Base-by-base conservation (phyloP, 169 alveolate genomes). In the Neospora caninum region DNA sequence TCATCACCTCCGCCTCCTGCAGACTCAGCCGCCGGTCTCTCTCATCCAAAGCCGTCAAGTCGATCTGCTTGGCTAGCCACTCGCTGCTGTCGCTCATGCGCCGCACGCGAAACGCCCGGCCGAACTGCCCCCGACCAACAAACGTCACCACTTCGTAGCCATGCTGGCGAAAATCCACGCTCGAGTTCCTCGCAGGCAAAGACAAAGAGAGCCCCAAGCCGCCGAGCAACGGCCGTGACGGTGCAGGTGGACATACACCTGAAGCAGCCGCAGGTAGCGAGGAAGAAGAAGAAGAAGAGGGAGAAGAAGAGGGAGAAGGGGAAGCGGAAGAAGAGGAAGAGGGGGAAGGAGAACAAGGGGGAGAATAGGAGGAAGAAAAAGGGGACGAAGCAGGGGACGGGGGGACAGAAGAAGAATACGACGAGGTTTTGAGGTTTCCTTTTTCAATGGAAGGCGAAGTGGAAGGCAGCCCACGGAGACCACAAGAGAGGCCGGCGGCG, bases 1-100 rank as follows among this genome's bases (percentile, higher is more conserved):
- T 97, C 86, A 98, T 95, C 34, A 98, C 97, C 96, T 89, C 93
- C 36, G 93, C 93, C 36, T 89, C 93, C 36, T 89, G 93, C 49
- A 89, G 45, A 39, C 93, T 89, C 80, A 89, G 86, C 22, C 70
- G 80, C 10, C 93, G 58, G 93, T 89, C 93, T 9, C 93, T 22
- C 49, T 89, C 93, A n/a, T 89, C 93, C 41, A 89, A 88, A 22
- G 58, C 36, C 54, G 87, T 89, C 80, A 89, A 43, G 93, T 89
- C 93, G 45, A 89, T 89, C 54, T 89, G 93, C 88, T 89, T 89
- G 34, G 93, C 93, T 27, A 89, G 93, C 93, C 93, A 89, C 83
- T 89, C 93, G 88, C 88, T 70, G 70, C 87, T 39, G 88, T 89
- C 93, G n/a, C 67, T 43, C 58, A 89, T 86, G 43, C 93, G 67